Evolutionary conservation across 2,329 filamentous ascomycete species (phyloP), one percentile per base, ranked within the genome.

Genomic region (Nigrospora oryzae): DNA sequence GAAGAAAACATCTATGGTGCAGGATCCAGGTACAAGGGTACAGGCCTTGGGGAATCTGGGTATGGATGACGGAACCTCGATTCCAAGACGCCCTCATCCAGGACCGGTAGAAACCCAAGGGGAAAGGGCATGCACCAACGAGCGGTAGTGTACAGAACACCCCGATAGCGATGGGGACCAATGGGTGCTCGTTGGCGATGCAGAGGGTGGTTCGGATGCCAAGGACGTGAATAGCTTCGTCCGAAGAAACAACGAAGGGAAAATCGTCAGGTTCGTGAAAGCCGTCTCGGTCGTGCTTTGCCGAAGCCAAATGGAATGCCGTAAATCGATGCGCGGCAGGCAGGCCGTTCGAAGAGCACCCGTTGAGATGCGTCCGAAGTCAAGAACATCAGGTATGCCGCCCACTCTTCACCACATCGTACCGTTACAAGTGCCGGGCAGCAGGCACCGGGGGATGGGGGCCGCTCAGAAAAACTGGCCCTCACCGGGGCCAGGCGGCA

Each of bases 131-230:
- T 53, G 48, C 51, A 53, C 56, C 55, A 50, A 53, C 49, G 56
- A 49, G 50, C 49, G 50, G 44, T 62, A 62, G 48, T 60, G 49
- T 63, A 62, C 60, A 61, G 49, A 51, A 51, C 55, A 43, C 49
- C 56, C 51, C 39, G 45, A 38, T 44, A 56, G 51, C 46, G 30
- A 43, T 44, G 51, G 50, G 49, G 45, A 54, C 53, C 44, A 45
- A 46, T 44, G 44, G 49, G 48, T 52, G 51, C 50, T 54, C 52
- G 49, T 54, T 36, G 47, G 50, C 51, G 41, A 40, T 48, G 49
- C 51, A 43, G 39, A 42, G 47, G 46, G 49, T 47, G 47, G 43
- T 34, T 46, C 47, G 51, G 51, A 56, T 54, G 46, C 47, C 46
- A 41, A 45, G 45, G 8, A 28, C 23, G 23, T 28, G 10, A 10